A percentile compares a stretch with the other conserved stretches of the same genome.
Conservation (phyloP, 495 filamentous ascomycete genomes). For the Daldinia bambusicola region DNA sequence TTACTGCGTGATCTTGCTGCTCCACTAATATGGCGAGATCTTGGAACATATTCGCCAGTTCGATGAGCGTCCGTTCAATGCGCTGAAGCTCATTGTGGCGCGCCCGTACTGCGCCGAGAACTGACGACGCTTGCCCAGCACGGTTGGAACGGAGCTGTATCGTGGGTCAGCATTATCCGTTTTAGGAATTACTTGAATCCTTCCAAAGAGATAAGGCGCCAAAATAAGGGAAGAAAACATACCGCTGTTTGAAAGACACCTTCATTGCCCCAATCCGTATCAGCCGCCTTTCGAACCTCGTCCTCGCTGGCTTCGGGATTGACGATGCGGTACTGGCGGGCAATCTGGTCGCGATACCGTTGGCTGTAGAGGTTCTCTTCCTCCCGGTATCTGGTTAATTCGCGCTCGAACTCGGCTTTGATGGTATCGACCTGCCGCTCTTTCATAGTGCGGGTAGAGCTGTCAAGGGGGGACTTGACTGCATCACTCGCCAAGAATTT, state of each 20-base stretch:
- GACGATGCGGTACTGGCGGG: constrained; percentile 78
- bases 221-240: constrained; percentile 46
- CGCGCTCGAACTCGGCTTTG: constrained; percentile 71
- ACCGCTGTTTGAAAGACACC: constrained; percentile 81
- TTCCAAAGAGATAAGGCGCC: neutral
- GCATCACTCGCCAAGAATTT: constrained; percentile 72
- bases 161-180: constrained; percentile 32
- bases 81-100: constrained; percentile 79
- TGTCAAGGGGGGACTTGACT: constrained; percentile 58
- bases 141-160: constrained; percentile 74
- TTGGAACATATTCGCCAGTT: constrained; percentile 72
- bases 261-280: constrained; percentile 76
- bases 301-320: constrained; percentile 75
- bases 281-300: constrained; percentile 70
- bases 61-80: constrained; percentile 73
- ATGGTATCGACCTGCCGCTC: constrained; percentile 69
- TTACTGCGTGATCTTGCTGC: constrained; percentile 67
- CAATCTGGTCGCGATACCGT: constrained; percentile 75
- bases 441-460: constrained; percentile 66
- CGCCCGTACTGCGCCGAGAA: constrained; percentile 77
- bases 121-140: constrained; percentile 69
- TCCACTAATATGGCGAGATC: constrained; percentile 73
- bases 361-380: constrained; percentile 73
- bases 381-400: constrained; percentile 69
- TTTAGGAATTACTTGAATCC: neutral